A percentile compares a stretch with the other conserved stretches of the same genome.
These are phyloP conservation scores for Pelargonium myrrhifolium DNA, from an alignment of 441 rosid species.

Conservation along the genomic window DNA sequence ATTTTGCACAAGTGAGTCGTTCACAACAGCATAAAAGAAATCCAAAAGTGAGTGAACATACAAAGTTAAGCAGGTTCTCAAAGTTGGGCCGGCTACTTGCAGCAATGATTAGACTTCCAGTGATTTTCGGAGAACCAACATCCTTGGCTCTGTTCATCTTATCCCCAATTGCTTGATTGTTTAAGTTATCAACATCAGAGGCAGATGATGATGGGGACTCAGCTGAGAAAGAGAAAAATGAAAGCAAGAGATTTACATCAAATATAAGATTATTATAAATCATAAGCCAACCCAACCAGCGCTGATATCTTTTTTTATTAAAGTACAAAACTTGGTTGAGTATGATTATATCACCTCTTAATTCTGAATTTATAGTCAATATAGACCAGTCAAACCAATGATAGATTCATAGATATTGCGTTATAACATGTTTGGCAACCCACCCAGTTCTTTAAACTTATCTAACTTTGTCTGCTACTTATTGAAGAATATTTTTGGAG, in stretches of 20 bases:
- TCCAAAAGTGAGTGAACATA: neutral
- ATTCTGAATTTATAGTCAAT: neutral
- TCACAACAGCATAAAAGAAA: neutral
- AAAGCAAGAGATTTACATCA: neutral
- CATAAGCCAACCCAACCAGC: neutral
- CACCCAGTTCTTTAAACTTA: neutral
- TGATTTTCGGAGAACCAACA: conserved; percentile 12
- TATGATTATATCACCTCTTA: neutral
- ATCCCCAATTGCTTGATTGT: conserved; percentile 11
- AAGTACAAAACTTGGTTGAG: neutral
- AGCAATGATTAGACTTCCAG: conserved; percentile 15
- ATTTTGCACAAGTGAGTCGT: neutral
- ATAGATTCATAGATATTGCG: neutral
- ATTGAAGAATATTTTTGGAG: neutral
- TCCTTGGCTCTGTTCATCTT: conserved; percentile 13
- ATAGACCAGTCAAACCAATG: neutral
- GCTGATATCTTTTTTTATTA: neutral
- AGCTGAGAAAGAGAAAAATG: conserved; percentile 7
- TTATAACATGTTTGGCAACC: neutral
- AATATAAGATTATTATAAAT: neutral
- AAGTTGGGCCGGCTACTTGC: conserved; percentile 13
- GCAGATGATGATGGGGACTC: conserved; percentile 16
- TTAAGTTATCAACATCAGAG: conserved; percentile 16
- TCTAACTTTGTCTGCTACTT: neutral
- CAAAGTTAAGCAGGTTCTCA: conserved; percentile 12